A percentile compares a stretch with the other conserved stretches of the same genome.
phyloP scores from a whole-genome alignment of 331 rosid genomes.

The Pyrus hybrid region DNA sequence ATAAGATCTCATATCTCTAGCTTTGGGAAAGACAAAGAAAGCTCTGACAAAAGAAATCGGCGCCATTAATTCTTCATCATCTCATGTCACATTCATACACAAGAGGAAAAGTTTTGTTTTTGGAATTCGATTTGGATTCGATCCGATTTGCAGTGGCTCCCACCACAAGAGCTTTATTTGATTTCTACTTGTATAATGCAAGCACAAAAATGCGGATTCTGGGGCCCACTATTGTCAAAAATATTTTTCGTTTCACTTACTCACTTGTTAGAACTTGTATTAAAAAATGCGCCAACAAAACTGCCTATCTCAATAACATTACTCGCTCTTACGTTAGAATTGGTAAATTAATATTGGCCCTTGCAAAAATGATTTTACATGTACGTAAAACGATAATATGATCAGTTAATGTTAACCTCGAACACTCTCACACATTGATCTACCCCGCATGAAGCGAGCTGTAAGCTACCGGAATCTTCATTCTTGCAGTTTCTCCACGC shows the following conservation, averaged over 20 bases:
- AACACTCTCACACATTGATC: conserved; percentile 82
- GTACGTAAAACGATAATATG: not conserved
- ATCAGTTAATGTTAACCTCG: conserved; percentile 36
- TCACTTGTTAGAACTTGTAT: too few relatives aligned
- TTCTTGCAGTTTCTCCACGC: conserved; percentile 46
- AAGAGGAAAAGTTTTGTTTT: not conserved
- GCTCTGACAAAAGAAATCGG: not conserved
- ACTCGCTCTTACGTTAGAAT: not conserved
- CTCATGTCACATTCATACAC: not conserved
- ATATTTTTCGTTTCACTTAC: too few relatives aligned
- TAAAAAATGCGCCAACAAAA: too few relatives aligned
- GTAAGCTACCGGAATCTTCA: conserved; percentile 39
- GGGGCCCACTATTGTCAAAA: not conserved
- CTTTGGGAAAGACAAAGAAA: not conserved
- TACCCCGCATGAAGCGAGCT: conserved; percentile 85
- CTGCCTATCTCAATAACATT: too few relatives aligned
- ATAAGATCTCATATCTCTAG: not conserved
- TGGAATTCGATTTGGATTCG: not conserved
- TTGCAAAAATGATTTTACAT: not conserved
- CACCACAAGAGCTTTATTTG: not conserved
- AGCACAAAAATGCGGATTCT: not conserved
- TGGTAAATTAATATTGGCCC: not conserved
- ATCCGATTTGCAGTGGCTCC: not conserved
- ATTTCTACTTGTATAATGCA: not conserved
- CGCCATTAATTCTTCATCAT: not conserved